phyloP scores from a whole-genome alignment of 768 basidiomycete species.

The Trametes cingulata region DNA sequence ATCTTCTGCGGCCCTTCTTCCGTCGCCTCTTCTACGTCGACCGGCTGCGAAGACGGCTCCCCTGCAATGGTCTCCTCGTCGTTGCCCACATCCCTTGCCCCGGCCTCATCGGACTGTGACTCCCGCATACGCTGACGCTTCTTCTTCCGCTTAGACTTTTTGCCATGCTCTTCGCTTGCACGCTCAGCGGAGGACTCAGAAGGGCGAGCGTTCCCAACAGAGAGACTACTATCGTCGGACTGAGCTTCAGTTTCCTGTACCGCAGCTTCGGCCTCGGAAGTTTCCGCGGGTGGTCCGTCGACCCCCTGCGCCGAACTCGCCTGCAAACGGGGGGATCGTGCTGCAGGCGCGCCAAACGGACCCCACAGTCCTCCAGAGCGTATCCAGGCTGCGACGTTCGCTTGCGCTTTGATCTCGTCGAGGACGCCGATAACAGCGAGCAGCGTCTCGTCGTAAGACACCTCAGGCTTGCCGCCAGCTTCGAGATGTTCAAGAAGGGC shows the following conservation, averaged over 20 bases:
- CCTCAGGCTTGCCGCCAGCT: conserved; percentile 18
- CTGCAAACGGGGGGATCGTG: background rate
- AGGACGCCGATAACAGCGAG: conserved; percentile 70
- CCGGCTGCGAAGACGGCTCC: background rate
- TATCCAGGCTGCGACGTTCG: conserved; percentile 71
- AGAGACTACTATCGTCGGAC: conserved; percentile 8
- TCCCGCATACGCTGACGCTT: conserved; percentile 14
- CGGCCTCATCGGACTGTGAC: background rate
- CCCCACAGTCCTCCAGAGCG: conserved; percentile 52
- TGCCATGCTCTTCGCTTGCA: background rate
- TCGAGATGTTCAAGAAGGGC: conserved; percentile 14
- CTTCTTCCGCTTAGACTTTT: background rate
- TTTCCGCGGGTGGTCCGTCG: background rate
- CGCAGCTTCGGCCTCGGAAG: background rate
- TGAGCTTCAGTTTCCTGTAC: background rate
- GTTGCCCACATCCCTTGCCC: conserved; percentile 10
- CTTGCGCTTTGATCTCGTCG: conserved; percentile 56
- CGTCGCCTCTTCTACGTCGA: background rate
- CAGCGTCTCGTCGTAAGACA: conserved; percentile 51
- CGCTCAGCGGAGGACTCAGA: background rate
- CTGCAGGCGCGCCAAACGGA: background rate
- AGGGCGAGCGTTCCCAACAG: background rate
- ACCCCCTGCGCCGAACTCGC: background rate
- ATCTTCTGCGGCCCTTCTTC: conserved; percentile 14
- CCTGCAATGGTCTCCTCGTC: conserved; percentile 6